Base-by-base conservation (phyloP, 345 rosid genomes). In the Acer yangbiense region DNA sequence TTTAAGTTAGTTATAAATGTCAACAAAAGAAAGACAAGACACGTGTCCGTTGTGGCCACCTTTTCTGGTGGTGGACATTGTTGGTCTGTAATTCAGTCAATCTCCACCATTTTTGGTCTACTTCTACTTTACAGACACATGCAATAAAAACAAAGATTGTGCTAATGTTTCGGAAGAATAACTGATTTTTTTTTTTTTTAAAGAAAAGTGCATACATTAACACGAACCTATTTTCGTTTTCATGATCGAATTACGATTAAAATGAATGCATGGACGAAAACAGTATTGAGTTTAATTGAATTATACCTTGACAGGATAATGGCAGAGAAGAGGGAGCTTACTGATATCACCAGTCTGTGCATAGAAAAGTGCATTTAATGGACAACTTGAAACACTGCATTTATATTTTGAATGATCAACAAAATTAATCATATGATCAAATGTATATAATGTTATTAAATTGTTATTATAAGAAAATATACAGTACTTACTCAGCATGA, bases 271-370 rank as follows among this genome's bases (percentile, higher is more conserved):
- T 11, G 20, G 46, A 35, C 39, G 39, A 35, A 5, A 35, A 35
- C 39, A 35, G 39, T 35, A 35, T 35, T 6, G 39, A 35, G 39
- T 35, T 35, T 35, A 35, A 35, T 35, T 35, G 39, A 35, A 35
- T 35, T 35, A 35, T 35, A 89, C 95, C 95, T 89, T 89, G 12
- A 91, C 95, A 41, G 95, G 95, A 82, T 91, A 91, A 69, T 89
- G 93, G 81, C 95, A 89, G 39, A 89, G 95, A 0, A 91, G 90
- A 35, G 95, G 95, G 55, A 91, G 89, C 18, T 52, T 1, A 65
- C 86, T 84, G 0, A 77, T 54, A 76, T 89, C 95, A 46, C 95
- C 95, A 0, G 95, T 89, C 70, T 91, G 87, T n/a, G 79, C 13
- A 72, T 91, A 91, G 3, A 75, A 52, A 65, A 69, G 50, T 61